These are phyloP conservation scores for Phallus indusiatus DNA, from an alignment of 768 basidiomycete genomes.

Conservation along the genomic window DNA sequence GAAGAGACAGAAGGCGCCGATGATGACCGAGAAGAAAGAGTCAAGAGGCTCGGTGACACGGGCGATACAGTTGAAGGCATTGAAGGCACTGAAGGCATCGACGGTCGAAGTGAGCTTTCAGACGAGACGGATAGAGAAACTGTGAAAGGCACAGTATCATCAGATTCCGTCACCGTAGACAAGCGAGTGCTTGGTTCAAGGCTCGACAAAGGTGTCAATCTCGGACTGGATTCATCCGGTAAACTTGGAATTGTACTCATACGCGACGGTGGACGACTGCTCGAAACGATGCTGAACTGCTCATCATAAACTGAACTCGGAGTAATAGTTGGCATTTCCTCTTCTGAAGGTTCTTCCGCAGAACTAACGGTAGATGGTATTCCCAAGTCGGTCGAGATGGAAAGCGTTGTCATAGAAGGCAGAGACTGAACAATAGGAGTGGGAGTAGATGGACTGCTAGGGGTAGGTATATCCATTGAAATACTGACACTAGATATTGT, in stretches of 20 bases:
- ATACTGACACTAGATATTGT: background rate
- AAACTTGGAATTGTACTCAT: conserved; percentile 9
- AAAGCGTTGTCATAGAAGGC: background rate
- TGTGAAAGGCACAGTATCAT: background rate
- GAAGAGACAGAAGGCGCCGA: conserved; percentile 23
- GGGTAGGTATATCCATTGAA: background rate
- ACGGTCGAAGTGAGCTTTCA: conserved; percentile 6
- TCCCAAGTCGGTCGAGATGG: background rate
- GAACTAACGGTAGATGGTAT: background rate
- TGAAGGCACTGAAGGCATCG: conserved; percentile 27
- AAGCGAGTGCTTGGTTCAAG: background rate
- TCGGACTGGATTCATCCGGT: background rate
- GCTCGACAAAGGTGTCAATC: conserved; percentile 1
- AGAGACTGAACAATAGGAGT: background rate
- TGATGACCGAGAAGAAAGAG: conserved; percentile 17
- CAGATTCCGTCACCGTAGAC: background rate
- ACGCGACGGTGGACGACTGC: conserved; percentile 2
- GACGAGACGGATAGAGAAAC: background rate
- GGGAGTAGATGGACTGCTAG: background rate
- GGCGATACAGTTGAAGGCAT: conserved; percentile 22
- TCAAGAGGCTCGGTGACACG: conserved; percentile 2
- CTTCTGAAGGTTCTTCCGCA: background rate
- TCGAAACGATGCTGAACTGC: background rate
- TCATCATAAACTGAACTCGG: background rate
- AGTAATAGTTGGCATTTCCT: background rate